Conservation (phyloP, 2,329 filamentous ascomycete genomes). For the Didymella pomorum region DNA sequence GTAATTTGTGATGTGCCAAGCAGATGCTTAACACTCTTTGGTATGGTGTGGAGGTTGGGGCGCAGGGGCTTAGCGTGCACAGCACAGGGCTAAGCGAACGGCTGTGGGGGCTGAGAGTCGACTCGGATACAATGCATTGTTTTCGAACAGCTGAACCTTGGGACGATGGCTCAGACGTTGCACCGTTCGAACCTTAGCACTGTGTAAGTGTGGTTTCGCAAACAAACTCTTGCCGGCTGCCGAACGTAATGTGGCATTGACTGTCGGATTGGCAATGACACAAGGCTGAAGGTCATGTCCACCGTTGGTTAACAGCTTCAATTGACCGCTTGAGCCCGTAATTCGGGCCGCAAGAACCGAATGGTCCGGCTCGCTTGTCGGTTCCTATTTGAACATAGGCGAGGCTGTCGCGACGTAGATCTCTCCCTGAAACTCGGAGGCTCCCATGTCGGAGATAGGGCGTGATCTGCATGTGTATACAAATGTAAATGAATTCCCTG, state of each 20-base stretch:
- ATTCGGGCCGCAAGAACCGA: slow-evolving; percentile 14
- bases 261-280: background rate
- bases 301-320: slow-evolving; percentile 2
- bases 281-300: slow-evolving; percentile 10
- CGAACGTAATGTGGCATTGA: background rate
- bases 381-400: slow-evolving; percentile 14
- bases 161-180: background rate
- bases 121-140: slow-evolving; percentile 5
- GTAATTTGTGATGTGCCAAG: slow-evolving; percentile 32
- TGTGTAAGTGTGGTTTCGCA: background rate
- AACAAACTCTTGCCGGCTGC: background rate
- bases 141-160: background rate
- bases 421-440: background rate
- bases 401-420: slow-evolving; percentile 11
- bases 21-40: slow-evolving; percentile 24
- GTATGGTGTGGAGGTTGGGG: slow-evolving; percentile 18
- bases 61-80: slow-evolving; percentile 18
- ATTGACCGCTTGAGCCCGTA: slow-evolving; percentile 12
- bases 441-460: slow-evolving; percentile 4
- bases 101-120: slow-evolving; percentile 10
- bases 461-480: slow-evolving; percentile 10
- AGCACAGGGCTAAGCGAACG: slow-evolving; percentile 26
- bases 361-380: slow-evolving; percentile 15
- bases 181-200: background rate
- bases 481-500: background rate